These are phyloP conservation scores for Pyrenophora graminea DNA, from an alignment of 2,329 filamentous ascomycete species.

Conservation along the genomic window DNA sequence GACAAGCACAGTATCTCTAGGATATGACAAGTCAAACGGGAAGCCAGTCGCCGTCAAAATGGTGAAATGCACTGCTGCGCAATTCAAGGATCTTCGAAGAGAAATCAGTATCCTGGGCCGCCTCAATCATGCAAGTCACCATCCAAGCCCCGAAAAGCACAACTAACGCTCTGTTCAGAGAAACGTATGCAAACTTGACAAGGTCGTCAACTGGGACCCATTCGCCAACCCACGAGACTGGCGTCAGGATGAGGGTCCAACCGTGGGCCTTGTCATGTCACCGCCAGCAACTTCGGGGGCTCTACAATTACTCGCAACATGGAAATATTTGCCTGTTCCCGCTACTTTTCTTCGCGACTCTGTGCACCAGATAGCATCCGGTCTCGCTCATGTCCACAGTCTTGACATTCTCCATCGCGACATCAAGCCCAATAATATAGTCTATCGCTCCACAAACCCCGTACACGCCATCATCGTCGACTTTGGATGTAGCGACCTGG, in stretches of 20 bases:
- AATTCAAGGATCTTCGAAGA: slow-evolving; percentile 4
- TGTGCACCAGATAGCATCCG: neutral
- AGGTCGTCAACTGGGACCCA: slow-evolving; percentile 5
- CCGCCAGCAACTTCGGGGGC: slow-evolving; percentile 4
- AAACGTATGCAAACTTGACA: slow-evolving; percentile 2
- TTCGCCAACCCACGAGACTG: slow-evolving; percentile 1
- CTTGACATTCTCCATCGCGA: no score
- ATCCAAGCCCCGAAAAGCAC: neutral
- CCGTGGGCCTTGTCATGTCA: slow-evolving; percentile 5
- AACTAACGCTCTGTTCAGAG: neutral
- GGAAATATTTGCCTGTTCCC: neutral
- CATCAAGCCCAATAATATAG: no score
- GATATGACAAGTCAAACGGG: slow-evolving; percentile 6
- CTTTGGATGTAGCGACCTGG: no score
- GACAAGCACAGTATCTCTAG: slow-evolving; percentile 9
- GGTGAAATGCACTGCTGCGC: slow-evolving; percentile 3
- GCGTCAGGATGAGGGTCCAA: slow-evolving; percentile 5
- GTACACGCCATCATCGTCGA: no score
- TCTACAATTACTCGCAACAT: neutral
- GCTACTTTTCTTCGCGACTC: neutral
- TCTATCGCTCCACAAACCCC: no score
- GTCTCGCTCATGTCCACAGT: neutral
- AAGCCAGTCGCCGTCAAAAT: slow-evolving; percentile 12
- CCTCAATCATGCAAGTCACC: slow-evolving; percentile 6
- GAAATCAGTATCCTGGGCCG: slow-evolving; percentile 4